A percentile compares a stretch with the other conserved stretches of the same genome.
phyloP scores from a whole-genome alignment of 75 land plant species.

The Adiantum capillusveneris region DNA sequence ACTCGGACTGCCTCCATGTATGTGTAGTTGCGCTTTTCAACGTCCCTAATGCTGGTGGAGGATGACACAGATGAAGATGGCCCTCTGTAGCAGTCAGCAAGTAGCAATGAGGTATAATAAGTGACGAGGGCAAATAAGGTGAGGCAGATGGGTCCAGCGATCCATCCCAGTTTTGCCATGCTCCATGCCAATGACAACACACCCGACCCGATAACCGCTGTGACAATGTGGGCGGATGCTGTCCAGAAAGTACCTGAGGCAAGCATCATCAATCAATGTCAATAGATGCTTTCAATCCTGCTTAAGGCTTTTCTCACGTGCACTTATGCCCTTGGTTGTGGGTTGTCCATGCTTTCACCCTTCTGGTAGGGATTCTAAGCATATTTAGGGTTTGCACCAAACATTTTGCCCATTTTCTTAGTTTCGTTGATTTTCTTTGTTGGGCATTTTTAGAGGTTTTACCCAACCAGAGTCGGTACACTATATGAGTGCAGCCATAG shows the following conservation, averaged over 20 bases:
- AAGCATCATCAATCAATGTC: too few species aligned
- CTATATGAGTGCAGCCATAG: too few species aligned
- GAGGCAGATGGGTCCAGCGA: slow-evolving; percentile 35
- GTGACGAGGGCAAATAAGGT: slow-evolving; percentile 37
- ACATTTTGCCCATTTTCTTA: too few species aligned
- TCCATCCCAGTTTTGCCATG: slow-evolving; percentile 54
- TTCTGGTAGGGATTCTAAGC: too few species aligned
- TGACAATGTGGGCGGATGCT: slow-evolving; percentile 47
- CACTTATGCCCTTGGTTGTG: too few species aligned
- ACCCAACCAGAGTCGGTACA: too few species aligned
- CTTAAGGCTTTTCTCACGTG: too few species aligned
- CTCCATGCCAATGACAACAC: slow-evolving; percentile 60
- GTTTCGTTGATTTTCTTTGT: too few species aligned
- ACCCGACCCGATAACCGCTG: slow-evolving; percentile 62
- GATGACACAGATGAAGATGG: slow-evolving; percentile 9
- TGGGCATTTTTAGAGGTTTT: too few species aligned
- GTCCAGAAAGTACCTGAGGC: slow-evolving; percentile 49
- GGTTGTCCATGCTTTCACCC: too few species aligned
- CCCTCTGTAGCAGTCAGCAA: slow-evolving; percentile 42
- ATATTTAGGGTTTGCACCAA: too few species aligned
- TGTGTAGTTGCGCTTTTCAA: slow-evolving; percentile 45
- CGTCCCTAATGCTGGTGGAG: slow-evolving; percentile 9
- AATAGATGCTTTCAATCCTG: too few species aligned
- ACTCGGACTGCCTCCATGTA: slow-evolving; percentile 56
- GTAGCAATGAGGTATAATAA: slow-evolving; percentile 44